Conservation (phyloP, 768 basidiomycete genomes). For the Hydnomerulius pinastri region DNA sequence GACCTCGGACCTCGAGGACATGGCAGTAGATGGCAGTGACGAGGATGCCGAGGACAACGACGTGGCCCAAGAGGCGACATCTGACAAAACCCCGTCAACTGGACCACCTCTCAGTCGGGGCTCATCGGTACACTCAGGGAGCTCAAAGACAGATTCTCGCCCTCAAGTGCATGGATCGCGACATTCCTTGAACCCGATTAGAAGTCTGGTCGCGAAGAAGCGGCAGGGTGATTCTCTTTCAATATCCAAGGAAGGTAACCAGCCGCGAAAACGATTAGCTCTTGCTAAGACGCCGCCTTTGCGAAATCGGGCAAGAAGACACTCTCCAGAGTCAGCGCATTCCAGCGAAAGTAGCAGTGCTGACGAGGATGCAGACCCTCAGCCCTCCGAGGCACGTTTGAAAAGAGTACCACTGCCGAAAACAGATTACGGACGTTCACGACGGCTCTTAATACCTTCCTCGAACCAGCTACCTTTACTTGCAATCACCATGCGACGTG, state of each 20-base stretch:
- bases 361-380: slow-evolving; percentile 14
- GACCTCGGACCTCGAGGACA: slow-evolving; percentile 10
- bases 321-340: slow-evolving; percentile 8
- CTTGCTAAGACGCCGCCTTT: not conserved
- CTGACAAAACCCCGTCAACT: not conserved
- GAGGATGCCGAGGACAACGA: not conserved
- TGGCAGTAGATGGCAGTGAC: slow-evolving; percentile 1
- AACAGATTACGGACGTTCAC: slow-evolving; percentile 31
- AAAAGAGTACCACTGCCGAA: slow-evolving; percentile 36
- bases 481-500: slow-evolving; percentile 48
- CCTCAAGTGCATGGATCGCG: not conserved
- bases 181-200: slow-evolving; percentile 15
- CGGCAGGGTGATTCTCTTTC: slow-evolving; percentile 5
- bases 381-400: slow-evolving; percentile 19
- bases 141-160: slow-evolving; percentile 1
- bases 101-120: not conserved
- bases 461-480: slow-evolving; percentile 35
- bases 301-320: slow-evolving; percentile 9
- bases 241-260: not conserved
- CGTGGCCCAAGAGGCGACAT: not conserved
- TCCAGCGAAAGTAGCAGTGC: slow-evolving; percentile 14
- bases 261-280: not conserved
- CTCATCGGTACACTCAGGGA: not conserved
- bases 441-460: slow-evolving; percentile 33
- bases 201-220: slow-evolving; percentile 11